These are phyloP conservation scores for Marchantia polymorpha DNA, from an alignment of 225 moss, liverwort and hornwort species.

Conservation along the genomic window DNA sequence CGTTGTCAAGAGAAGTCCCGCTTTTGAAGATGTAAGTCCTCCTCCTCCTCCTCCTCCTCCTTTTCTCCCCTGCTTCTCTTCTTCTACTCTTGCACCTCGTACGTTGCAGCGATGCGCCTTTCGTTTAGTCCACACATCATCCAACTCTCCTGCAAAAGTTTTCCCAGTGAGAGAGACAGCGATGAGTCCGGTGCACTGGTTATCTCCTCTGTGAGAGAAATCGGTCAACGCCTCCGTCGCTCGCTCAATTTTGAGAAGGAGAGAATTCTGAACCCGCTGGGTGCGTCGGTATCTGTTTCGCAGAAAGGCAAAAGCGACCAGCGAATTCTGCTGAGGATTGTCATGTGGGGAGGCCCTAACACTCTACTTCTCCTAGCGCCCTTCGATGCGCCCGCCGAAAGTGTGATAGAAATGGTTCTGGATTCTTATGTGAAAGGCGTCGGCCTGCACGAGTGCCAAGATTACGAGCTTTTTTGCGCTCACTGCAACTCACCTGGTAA, in stretches of 20 bases:
- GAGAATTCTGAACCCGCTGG: background rate
- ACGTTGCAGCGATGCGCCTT: no score
- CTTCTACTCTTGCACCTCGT: no score
- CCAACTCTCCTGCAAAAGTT: no score
- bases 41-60: background rate
- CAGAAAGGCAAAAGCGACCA: constrained; percentile 26
- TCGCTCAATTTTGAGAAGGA: background rate
- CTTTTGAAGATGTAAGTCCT: constrained; percentile 26
- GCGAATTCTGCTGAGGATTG: constrained; percentile 43
- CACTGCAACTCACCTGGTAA: constrained; percentile 51
- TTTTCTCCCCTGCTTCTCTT: background rate
- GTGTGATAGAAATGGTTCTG: constrained; percentile 45
- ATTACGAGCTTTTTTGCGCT: constrained; percentile 42
- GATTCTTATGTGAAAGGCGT: constrained; percentile 38
- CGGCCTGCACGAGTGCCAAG: constrained; percentile 26
- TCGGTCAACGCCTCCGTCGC: background rate
- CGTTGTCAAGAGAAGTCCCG: constrained; percentile 7
- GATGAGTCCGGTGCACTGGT: background rate
- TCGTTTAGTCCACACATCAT: no score
- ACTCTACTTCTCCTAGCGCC: constrained; percentile 39
- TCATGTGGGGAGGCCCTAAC: constrained; percentile 50
- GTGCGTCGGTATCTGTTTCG: background rate
- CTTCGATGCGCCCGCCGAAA: constrained; percentile 38
- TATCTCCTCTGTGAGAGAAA: background rate
- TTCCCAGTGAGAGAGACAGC: background rate